Evolutionary conservation across 2,329 filamentous ascomycete genomes (phyloP).

Genomic region (Fusarium pseudonygamai): DNA sequence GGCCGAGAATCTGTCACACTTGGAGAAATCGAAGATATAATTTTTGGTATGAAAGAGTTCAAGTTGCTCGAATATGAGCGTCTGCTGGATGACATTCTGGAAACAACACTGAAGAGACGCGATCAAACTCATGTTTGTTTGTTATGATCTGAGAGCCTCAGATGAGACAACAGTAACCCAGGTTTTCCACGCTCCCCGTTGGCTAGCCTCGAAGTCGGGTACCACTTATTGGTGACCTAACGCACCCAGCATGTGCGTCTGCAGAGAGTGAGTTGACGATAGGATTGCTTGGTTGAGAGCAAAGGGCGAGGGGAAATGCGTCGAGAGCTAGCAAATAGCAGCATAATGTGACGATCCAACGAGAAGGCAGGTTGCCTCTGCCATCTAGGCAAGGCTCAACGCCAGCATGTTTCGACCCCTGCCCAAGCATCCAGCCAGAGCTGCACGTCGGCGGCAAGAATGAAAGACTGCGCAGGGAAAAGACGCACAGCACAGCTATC

Average conservation of each 20-base stretch:
- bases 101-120: conserved; percentile 25
- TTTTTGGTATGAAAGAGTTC: conserved; percentile 11
- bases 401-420: conserved; percentile 31
- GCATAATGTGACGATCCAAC: conserved; percentile 27
- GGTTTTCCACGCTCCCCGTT: conserved; percentile 19
- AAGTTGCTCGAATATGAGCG: neutral
- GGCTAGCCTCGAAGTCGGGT: conserved; percentile 17
- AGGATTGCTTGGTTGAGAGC: conserved; percentile 29
- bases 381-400: conserved; percentile 16
- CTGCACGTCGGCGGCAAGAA: conserved; percentile 33
- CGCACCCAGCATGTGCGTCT: conserved; percentile 24
- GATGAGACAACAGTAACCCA: conserved; percentile 35
- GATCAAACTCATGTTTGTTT: conserved; percentile 34
- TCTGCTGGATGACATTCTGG: conserved; percentile 18
- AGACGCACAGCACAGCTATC: neutral
- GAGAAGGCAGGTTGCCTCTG: conserved; percentile 17
- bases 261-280: conserved; percentile 25
- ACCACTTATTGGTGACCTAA: conserved; percentile 29
- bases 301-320: conserved; percentile 16
- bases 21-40: conserved; percentile 10
- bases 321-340: conserved; percentile 22
- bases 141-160: conserved; percentile 38
- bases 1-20: conserved; percentile 17
- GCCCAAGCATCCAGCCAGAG: conserved; percentile 20
- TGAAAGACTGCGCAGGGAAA: conserved; percentile 22